These are phyloP conservation scores for Dioscorea zingiberensis DNA, from an alignment of 106 monocot species.

Conservation along the genomic window DNA sequence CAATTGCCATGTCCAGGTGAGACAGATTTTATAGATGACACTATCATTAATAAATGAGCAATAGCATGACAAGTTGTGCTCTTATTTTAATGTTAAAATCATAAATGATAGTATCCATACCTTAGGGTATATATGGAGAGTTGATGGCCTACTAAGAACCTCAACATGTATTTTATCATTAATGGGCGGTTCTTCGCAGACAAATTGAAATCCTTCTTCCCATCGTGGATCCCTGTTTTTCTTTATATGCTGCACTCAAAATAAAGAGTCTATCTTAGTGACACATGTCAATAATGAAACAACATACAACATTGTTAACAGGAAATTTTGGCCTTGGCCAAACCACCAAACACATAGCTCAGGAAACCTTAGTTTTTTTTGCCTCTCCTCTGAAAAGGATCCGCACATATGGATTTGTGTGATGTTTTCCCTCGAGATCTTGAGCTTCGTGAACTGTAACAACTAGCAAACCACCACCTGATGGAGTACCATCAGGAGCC, in stretches of 20 bases:
- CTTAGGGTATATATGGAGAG: slow-evolving; percentile 71
- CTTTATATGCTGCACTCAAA: slow-evolving; percentile 66
- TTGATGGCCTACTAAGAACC: slow-evolving; percentile 70
- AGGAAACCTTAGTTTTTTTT: slow-evolving; percentile 76
- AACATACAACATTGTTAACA: neutral
- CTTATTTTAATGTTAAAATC: no score
- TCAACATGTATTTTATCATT: slow-evolving; percentile 78
- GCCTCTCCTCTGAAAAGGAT: slow-evolving; percentile 76
- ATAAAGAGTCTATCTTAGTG: neutral
- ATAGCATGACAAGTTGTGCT: no score
- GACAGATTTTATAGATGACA: no score
- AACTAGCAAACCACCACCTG: slow-evolving; percentile 77
- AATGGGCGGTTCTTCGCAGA: slow-evolving; percentile 71
- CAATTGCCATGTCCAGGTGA: no score
- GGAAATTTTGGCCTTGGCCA: neutral
- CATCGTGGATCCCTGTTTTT: slow-evolving; percentile 89
- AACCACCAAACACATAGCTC: neutral
- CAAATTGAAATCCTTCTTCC: slow-evolving; percentile 80
- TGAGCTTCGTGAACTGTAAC: slow-evolving; percentile 80
- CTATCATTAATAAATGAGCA: no score
- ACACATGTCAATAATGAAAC: neutral
- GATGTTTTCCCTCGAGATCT: slow-evolving; percentile 85
- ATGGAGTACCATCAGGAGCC: slow-evolving; percentile 60
- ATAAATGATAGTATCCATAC: slow-evolving; percentile 10
- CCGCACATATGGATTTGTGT: slow-evolving; percentile 75